Percentiles rank a stretch among this genome's conserved stretches.
phyloP scores from a whole-genome alignment of 805 yeast species.

The Myxozyma neglecta region DNA sequence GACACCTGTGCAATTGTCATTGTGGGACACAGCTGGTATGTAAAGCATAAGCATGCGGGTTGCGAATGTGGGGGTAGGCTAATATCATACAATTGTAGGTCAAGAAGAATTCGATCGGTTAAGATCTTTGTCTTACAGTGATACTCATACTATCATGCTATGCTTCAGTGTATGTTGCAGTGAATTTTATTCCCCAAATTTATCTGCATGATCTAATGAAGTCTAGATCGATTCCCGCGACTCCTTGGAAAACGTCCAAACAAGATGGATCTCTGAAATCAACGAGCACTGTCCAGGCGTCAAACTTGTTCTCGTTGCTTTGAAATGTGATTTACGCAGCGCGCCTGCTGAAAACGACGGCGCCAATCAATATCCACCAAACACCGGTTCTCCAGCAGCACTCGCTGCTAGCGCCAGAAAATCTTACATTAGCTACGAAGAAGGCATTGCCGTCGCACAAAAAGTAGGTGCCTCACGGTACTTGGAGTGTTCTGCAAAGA shows the following conservation, averaged over 20 bases:
- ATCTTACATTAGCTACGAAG: constrained; percentile 78
- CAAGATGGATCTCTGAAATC: constrained; percentile 96
- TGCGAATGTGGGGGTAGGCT: not conserved
- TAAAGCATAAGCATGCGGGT: not conserved
- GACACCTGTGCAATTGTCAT: constrained; percentile 83
- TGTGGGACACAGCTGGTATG: constrained; percentile 96
- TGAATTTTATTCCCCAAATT: not conserved
- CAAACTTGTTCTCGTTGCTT: constrained; percentile 85
- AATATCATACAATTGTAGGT: constrained; percentile 4
- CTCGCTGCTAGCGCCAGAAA: constrained; percentile 41
- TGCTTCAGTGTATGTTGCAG: constrained; percentile 54
- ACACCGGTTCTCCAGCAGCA: constrained; percentile 36
- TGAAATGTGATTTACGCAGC: constrained; percentile 84
- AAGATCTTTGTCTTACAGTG: constrained; percentile 88
- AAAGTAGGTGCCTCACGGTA: constrained; percentile 91
- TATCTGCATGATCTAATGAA: not conserved
- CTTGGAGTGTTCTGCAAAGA: constrained; percentile 94
- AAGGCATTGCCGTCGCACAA: constrained; percentile 90
- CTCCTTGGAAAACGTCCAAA: constrained; percentile 90
- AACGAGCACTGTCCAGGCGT: constrained; percentile 97
- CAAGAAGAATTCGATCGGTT: constrained; percentile 97
- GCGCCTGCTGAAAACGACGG: constrained; percentile 9
- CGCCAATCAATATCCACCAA: constrained; percentile 37
- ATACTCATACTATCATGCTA: constrained; percentile 94
- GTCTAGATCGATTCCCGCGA: constrained; percentile 87